These are phyloP conservation scores for Aspergillus sp. DNA, from an alignment of 2,329 filamentous ascomycete species.

Conservation along the genomic window DNA sequence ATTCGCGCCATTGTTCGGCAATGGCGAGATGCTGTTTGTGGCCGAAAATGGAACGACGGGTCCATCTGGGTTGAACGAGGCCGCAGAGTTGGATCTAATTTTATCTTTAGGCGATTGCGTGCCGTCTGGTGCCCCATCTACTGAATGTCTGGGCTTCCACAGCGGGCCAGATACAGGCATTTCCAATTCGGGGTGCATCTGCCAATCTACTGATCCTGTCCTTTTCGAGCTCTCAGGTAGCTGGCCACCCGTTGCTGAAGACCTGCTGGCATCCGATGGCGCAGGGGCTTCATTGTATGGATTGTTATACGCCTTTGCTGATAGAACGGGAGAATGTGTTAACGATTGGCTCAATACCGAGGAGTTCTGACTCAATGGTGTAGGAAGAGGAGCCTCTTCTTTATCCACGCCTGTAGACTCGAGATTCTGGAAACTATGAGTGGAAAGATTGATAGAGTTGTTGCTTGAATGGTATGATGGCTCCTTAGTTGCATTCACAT, in stretches of 20 bases:
- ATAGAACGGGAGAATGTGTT: constrained; percentile 30
- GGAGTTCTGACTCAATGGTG: constrained; percentile 25
- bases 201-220: constrained; percentile 18
- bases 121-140: constrained; percentile 19
- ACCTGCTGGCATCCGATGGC: constrained; percentile 14
- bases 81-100: constrained; percentile 24
- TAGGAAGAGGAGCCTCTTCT: constrained; percentile 23
- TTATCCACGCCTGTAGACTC: constrained; percentile 25
- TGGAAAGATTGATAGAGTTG: constrained; percentile 26
- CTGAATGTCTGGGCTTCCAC: constrained; percentile 18
- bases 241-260: constrained; percentile 14
- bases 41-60: constrained; percentile 20
- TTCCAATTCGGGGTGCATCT: constrained; percentile 23
- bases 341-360: constrained; percentile 23
- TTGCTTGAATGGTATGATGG: constrained; percentile 22
- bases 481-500: constrained; percentile 34
- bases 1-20: constrained; percentile 20
- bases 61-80: constrained; percentile 24
- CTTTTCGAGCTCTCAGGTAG: constrained; percentile 19
- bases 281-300: constrained; percentile 19
- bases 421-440: constrained; percentile 23
- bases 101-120: constrained; percentile 27
- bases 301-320: constrained; percentile 23
- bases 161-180: constrained; percentile 15
- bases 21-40: constrained; percentile 25